Evolutionary conservation across 257 asterid genomes (phyloP).

Genomic region (Lithospermum erythrorhizon): DNA sequence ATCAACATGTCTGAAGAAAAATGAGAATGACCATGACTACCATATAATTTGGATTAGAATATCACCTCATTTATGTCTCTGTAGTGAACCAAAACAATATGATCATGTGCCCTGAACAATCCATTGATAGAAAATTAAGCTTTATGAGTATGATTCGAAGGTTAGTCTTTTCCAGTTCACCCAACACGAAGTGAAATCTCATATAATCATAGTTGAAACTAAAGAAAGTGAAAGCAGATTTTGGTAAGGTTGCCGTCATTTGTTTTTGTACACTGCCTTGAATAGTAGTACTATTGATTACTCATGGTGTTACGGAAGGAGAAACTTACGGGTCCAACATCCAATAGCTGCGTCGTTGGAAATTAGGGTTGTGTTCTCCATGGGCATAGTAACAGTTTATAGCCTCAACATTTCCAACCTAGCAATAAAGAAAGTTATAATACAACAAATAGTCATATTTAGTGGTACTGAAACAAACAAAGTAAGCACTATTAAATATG

Average conservation of each 20-base stretch:
- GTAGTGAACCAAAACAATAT: conserved; percentile 97
- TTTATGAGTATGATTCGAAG: neutral
- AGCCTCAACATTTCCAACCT: conserved; percentile 93
- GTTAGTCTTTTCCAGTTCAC: neutral
- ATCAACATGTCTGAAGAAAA: neutral
- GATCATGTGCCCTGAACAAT: conserved; percentile 65
- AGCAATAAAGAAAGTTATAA: conserved; percentile 20
- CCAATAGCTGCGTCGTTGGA: conserved; percentile 98
- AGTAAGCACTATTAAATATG: neutral
- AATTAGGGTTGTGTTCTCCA: conserved; percentile 66
- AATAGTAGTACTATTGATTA: conserved; percentile 1
- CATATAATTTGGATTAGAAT: conserved; percentile 1
- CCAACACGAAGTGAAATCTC: neutral
- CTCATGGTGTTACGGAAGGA: neutral
- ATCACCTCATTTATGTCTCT: conserved; percentile 75
- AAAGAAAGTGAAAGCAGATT: neutral
- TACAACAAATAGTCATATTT: conserved; percentile 17
- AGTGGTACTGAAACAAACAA: conserved; percentile 1
- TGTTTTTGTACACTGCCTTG: neutral
- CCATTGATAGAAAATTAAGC: conserved; percentile 9
- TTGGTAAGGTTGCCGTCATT: too few relatives aligned
- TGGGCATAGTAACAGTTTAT: conserved; percentile 93
- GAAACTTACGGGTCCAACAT: conserved; percentile 81
- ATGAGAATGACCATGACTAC: neutral
- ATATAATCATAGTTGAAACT: neutral